phyloP scores from a whole-genome alignment of 371 early-diverging fungal species.

The Haplosporangium sp. region DNA sequence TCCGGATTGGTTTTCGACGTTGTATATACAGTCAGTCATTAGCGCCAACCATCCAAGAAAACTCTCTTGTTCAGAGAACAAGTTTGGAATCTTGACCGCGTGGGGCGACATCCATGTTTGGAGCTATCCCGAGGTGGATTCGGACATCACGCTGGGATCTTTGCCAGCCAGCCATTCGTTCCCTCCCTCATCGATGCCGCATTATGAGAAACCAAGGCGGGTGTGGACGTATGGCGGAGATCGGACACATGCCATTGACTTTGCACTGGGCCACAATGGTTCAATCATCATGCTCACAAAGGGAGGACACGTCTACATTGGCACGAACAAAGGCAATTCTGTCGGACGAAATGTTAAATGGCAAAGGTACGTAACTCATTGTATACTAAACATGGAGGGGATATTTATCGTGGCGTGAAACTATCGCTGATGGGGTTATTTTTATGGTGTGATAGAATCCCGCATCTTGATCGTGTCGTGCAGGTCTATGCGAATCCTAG shows the following conservation, averaged over 20 bases:
- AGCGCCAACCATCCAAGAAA: slow-evolving; percentile 44
- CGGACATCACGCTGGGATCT: slow-evolving; percentile 39
- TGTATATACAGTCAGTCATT: slow-evolving; percentile 33
- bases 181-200: slow-evolving; percentile 11
- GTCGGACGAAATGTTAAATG: slow-evolving; percentile 44
- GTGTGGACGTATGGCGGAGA: slow-evolving; percentile 57
- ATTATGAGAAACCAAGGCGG: slow-evolving; percentile 53
- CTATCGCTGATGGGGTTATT: background rate
- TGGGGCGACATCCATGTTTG: slow-evolving; percentile 68
- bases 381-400: too few species aligned
- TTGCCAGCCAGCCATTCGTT: slow-evolving; percentile 28
- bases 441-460: slow-evolving; percentile 32
- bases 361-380: slow-evolving; percentile 32
- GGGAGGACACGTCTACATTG: slow-evolving; percentile 65
- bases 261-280: slow-evolving; percentile 65
- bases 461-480: slow-evolving; percentile 63
- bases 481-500: slow-evolving; percentile 65
- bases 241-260: slow-evolving; percentile 51
- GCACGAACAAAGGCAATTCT: slow-evolving; percentile 47
- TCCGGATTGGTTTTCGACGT: slow-evolving; percentile 57
- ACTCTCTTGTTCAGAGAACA: slow-evolving; percentile 59
- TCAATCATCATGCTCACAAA: slow-evolving; percentile 61
- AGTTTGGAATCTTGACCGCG: slow-evolving; percentile 62
- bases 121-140: slow-evolving; percentile 54
- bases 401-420: background rate